These are phyloP conservation scores for Metschnikowia peoriensis DNA, from an alignment of 805 yeast species.

Conservation along the genomic window DNA sequence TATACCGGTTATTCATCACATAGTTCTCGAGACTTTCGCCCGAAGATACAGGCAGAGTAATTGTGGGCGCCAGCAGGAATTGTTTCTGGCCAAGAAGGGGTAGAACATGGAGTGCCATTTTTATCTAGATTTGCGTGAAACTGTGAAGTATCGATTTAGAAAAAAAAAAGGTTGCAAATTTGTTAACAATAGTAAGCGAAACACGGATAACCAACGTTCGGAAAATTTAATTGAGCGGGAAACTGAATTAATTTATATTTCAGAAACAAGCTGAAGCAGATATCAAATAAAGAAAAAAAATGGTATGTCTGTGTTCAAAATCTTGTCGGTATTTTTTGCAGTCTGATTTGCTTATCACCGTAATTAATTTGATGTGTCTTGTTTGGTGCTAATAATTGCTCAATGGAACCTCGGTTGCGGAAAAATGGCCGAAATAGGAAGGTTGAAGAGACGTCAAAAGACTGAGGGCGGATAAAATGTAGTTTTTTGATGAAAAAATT, in stretches of 20 bases:
- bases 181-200: background rate
- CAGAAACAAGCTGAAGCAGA: no score
- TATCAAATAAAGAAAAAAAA: no score
- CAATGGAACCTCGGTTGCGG: slow-evolving; percentile 2
- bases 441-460: background rate
- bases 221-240: no score
- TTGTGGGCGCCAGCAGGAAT: background rate
- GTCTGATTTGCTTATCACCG: background rate
- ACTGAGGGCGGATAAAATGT: background rate
- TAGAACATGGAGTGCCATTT: slow-evolving; percentile 56
- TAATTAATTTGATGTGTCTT: no score
- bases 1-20: slow-evolving; percentile 62
- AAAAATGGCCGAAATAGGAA: background rate
- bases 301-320: no score
- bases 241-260: no score
- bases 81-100: slow-evolving; percentile 53
- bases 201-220: background rate
- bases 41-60: slow-evolving; percentile 48
- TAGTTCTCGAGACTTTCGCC: slow-evolving; percentile 58
- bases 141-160: background rate
- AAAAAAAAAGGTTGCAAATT: slow-evolving; percentile 5
- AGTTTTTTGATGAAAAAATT: background rate
- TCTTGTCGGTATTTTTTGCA: background rate
- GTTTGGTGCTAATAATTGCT: slow-evolving; percentile 5
- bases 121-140: background rate